Percentiles rank a stretch among this genome's conserved stretches.
These are phyloP conservation scores for Colletotrichum gloeosporioides DNA, from an alignment of 2,329 filamentous ascomycete genomes.

Conservation along the genomic window DNA sequence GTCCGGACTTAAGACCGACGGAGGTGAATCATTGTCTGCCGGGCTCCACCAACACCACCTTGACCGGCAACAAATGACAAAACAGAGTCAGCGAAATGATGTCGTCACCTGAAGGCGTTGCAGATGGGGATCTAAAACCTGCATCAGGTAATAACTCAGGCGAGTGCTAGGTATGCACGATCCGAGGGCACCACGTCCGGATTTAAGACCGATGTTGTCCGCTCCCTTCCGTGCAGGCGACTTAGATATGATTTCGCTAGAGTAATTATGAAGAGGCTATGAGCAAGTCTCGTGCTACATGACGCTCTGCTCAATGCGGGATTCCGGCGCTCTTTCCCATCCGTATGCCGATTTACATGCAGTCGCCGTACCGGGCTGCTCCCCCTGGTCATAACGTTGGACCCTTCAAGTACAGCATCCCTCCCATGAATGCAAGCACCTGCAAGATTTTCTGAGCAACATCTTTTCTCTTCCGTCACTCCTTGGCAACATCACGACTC, in stretches of 20 bases:
- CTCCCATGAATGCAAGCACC: neutral
- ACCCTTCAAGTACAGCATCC: neutral
- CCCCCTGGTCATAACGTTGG: neutral
- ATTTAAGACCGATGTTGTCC: neutral
- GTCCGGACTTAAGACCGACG: neutral
- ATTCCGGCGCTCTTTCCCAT: neutral
- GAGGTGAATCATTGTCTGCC: neutral
- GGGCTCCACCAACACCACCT: neutral
- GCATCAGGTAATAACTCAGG: neutral
- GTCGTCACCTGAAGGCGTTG: neutral
- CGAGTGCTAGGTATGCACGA: neutral
- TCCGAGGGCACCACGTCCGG: neutral
- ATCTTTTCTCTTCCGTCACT: neutral
- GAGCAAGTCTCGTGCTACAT: neutral
- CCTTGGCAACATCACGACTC: neutral
- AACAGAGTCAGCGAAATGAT: neutral
- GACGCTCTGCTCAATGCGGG: neutral
- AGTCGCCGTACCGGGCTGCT: neutral
- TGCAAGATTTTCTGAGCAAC: neutral
- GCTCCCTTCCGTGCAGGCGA: neutral
- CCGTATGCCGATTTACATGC: neutral
- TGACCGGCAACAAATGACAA: neutral
- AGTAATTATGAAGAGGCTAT: neutral
- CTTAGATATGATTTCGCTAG: neutral
- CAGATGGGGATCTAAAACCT: neutral